A percentile compares a stretch with the other conserved stretches of the same genome.
Conservation (phyloP, 2,329 filamentous ascomycete genomes). For the Hymenoscyphus repandus region DNA sequence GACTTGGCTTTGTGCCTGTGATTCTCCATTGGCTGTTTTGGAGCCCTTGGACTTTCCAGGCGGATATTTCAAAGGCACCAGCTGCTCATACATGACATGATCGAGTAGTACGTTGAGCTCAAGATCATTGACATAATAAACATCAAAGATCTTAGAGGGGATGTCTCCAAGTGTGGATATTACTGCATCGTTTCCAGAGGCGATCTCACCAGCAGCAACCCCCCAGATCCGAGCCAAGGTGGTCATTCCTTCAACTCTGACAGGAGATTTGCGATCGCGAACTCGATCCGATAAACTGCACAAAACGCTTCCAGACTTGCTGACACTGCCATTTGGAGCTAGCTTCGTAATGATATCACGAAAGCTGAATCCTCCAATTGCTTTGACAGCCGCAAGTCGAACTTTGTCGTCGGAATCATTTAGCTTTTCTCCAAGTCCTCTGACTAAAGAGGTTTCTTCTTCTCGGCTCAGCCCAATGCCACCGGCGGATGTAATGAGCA, state of each 20-base stretch:
- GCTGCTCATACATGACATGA: conserved; percentile 76
- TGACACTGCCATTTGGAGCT: conserved; percentile 68
- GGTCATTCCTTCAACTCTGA: conserved; percentile 83
- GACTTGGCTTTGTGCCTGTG: conserved; percentile 43
- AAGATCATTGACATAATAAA: conserved; percentile 82
- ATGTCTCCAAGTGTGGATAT: conserved; percentile 71
- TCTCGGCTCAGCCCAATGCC: conserved; percentile 80
- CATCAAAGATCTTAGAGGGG: conserved; percentile 79
- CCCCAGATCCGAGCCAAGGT: conserved; percentile 85
- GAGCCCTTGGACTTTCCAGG: conserved; percentile 57
- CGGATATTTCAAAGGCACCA: conserved; percentile 87
- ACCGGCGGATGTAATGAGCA: conserved; percentile 85
- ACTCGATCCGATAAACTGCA: conserved; percentile 80
- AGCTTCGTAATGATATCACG: conserved; percentile 77
- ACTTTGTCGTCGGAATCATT: conserved; percentile 89
- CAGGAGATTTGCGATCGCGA: conserved; percentile 75
- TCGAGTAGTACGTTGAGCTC: conserved; percentile 84
- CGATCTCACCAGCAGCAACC: conserved; percentile 83
- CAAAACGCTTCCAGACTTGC: conserved; percentile 72
- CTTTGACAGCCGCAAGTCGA: conserved; percentile 80
- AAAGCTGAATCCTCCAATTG: conserved; percentile 75
- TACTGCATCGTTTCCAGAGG: conserved; percentile 73
- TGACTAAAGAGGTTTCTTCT: conserved; percentile 72
- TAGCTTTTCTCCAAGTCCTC: conserved; percentile 72
- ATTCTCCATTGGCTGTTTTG: conserved; percentile 56